Conservation (phyloP, 2,329 filamentous ascomycete genomes). For the Fonsecaea pugnacius region DNA sequence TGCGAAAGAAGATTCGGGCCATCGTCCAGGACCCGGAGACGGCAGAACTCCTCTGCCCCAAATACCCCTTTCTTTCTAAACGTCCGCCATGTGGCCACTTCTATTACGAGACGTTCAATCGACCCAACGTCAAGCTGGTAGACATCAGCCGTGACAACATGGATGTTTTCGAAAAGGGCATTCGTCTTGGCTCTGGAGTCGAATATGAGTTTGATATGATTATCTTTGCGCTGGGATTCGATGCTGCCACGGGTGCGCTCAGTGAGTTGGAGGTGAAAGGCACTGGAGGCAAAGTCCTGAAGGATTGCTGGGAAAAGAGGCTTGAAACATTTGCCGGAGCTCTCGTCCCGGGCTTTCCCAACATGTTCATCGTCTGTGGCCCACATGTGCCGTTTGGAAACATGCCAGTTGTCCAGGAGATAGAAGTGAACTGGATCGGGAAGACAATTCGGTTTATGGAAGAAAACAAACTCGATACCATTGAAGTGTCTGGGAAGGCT, state of each 20-base stretch:
- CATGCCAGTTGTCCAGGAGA: constrained; percentile 11
- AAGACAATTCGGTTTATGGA: not conserved
- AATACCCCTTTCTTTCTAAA: constrained; percentile 60
- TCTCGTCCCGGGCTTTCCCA: constrained; percentile 48
- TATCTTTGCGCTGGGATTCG: constrained; percentile 45
- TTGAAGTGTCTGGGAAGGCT: not conserved
- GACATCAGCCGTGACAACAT: constrained; percentile 51
- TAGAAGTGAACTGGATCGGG: constrained; percentile 14
- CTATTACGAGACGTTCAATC: constrained; percentile 57
- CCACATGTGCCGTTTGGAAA: constrained; percentile 3
- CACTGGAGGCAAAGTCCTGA: constrained; percentile 41
- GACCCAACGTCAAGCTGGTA: constrained; percentile 52
- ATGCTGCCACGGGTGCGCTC: constrained; percentile 47
- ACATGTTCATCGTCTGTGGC: constrained; percentile 42
- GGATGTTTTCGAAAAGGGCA: constrained; percentile 45
- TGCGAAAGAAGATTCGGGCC: constrained; percentile 56
- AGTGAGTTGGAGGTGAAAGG: constrained; percentile 45
- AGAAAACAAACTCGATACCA: not conserved
- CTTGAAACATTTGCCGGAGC: constrained; percentile 48
- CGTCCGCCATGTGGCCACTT: constrained; percentile 53
- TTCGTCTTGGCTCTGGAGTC: constrained; percentile 45
- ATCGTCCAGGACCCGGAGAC: constrained; percentile 56
- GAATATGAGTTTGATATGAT: constrained; percentile 43
- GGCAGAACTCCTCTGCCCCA: constrained; percentile 60
- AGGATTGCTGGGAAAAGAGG: constrained; percentile 43